These are phyloP conservation scores for Didymella pinodella DNA, from an alignment of 2,329 filamentous ascomycete species.

Conservation along the genomic window DNA sequence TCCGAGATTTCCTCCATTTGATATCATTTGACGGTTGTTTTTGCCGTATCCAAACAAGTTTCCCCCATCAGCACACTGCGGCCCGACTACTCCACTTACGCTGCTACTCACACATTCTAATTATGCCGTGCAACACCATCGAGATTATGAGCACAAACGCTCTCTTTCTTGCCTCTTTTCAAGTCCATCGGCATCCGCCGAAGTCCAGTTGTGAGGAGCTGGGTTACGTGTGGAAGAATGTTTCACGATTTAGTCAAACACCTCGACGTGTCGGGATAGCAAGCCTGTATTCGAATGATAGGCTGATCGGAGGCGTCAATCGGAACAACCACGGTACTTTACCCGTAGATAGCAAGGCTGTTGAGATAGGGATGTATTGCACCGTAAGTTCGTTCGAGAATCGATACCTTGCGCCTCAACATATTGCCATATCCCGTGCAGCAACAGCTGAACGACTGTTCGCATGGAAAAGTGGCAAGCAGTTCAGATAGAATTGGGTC, in stretches of 20 bases:
- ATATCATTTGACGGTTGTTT: not conserved
- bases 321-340: not conserved
- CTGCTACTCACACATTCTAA: constrained; percentile 13
- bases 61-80: not conserved
- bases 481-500: not conserved
- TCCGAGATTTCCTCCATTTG: constrained; percentile 9
- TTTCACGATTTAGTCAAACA: constrained; percentile 5
- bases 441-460: not conserved
- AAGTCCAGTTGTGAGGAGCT: not conserved
- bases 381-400: constrained; percentile 1
- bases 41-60: not conserved
- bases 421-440: constrained; percentile 6
- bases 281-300: not conserved
- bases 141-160: not conserved
- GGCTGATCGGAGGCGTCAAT: not conserved
- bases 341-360: constrained; percentile 6
- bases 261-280: not conserved
- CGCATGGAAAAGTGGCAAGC: not conserved
- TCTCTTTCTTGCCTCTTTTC: not conserved
- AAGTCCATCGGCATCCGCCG: not conserved
- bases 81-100: constrained; percentile 18
- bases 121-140: constrained; percentile 17
- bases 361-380: constrained; percentile 8
- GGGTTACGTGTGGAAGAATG: constrained; percentile 3
- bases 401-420: constrained; percentile 21